A percentile compares a stretch with the other conserved stretches of the same genome.
Evolutionary conservation across 192 early-diverging fungal species (phyloP).

Genomic region (Coemansia brasiliensis): DNA sequence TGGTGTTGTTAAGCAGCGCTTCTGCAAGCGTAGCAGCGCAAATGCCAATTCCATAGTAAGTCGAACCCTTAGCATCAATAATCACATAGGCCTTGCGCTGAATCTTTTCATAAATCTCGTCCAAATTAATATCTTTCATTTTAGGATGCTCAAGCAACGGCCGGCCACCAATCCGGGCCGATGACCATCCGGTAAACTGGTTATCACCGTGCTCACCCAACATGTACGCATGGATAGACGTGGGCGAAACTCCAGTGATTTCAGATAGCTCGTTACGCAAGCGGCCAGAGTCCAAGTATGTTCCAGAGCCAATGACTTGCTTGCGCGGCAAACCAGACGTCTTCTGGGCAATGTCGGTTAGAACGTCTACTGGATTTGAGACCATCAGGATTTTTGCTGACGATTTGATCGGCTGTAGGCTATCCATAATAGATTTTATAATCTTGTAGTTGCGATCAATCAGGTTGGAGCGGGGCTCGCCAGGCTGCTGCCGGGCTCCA

Average conservation of each 20-base stretch:
- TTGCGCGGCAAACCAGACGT: constrained; percentile 70
- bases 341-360: constrained; percentile 83
- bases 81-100: constrained; percentile 78
- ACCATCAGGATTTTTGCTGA: constrained; percentile 75
- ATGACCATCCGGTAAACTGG: constrained; percentile 81
- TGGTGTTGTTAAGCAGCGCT: constrained; percentile 68
- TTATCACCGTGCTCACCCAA: constrained; percentile 87
- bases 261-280: constrained; percentile 63
- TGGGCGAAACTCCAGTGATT: constrained; percentile 62
- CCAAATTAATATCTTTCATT: constrained; percentile 59
- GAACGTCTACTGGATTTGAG: constrained; percentile 81
- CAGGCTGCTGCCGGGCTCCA: constrained; percentile 78
- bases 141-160: constrained; percentile 65
- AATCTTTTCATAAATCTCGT: constrained; percentile 60
- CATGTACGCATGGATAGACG: constrained; percentile 76
- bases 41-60: constrained; percentile 83
- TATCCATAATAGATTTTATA: constrained; percentile 67
- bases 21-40: constrained; percentile 70
- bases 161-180: constrained; percentile 69
- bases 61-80: constrained; percentile 83
- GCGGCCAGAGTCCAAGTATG: constrained; percentile 75
- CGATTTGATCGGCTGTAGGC: constrained; percentile 72
- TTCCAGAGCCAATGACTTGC: constrained; percentile 87
- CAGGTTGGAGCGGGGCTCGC: constrained; percentile 70
- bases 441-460: constrained; percentile 82